These are phyloP conservation scores for Calocybe cyanea DNA, from an alignment of 768 basidiomycete genomes.

Conservation along the genomic window DNA sequence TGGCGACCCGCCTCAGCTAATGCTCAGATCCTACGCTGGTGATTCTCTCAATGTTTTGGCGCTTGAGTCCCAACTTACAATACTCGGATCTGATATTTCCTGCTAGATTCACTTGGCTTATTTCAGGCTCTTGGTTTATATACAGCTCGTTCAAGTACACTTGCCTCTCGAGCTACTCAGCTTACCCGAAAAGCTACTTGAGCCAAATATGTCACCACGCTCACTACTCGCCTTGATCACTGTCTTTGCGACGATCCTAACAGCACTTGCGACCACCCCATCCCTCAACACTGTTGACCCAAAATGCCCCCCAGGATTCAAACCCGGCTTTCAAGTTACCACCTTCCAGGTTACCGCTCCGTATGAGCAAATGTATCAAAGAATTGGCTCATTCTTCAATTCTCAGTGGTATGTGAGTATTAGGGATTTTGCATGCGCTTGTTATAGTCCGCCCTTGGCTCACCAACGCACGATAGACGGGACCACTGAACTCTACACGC, in stretches of 20 bases:
- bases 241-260: neutral
- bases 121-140: too few species aligned
- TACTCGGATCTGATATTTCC: too few species aligned
- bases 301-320: neutral
- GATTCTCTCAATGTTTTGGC: too few species aligned
- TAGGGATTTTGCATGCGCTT: too few species aligned
- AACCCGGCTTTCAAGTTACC: constrained; percentile 6
- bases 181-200: too few species aligned
- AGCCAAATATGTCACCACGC: neutral
- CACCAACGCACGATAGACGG: too few species aligned
- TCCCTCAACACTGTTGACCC: neutral
- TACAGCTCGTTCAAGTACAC: too few species aligned
- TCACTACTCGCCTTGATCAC: neutral
- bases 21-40: too few species aligned
- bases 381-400: constrained; percentile 8
- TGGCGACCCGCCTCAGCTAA: too few species aligned
- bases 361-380: neutral
- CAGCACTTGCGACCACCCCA: neutral
- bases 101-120: too few species aligned
- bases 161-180: neutral
- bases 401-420: constrained; percentile 12
- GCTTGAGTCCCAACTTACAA: too few species aligned
- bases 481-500: constrained; percentile 3
- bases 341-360: constrained; percentile 6
- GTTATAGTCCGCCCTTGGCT: too few species aligned